Evolutionary conservation across 129 eudicot genomes (phyloP).

Genomic region (Smallanthus sonchifolius): DNA sequence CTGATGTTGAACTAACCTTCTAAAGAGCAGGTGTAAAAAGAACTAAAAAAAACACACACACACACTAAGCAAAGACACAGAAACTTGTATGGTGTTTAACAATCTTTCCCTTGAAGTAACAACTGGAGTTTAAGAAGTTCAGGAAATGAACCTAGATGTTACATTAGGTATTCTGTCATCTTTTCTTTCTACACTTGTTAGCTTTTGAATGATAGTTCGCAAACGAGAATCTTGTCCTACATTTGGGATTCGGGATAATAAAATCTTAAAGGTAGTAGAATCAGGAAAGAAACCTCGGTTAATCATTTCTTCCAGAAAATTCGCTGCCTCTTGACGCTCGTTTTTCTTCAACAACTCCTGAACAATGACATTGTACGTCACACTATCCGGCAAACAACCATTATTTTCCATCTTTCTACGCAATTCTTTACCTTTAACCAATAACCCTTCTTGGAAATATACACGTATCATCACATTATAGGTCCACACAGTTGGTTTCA

Average conservation of each 20-base stretch:
- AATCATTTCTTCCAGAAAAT: constrained; percentile 19
- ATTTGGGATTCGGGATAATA: background rate
- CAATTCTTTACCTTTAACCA: constrained; percentile 12
- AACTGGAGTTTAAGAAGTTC: background rate
- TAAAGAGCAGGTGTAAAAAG: background rate
- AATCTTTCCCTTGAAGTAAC: background rate
- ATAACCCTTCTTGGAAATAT: constrained; percentile 8
- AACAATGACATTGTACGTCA: constrained; percentile 17
- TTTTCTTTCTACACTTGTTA: constrained; percentile 1
- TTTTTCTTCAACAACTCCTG: constrained; percentile 15
- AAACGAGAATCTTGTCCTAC: constrained; percentile 12
- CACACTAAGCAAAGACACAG: background rate
- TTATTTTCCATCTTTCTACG: constrained; percentile 11
- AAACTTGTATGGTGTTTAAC: background rate
- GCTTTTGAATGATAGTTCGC: constrained; percentile 4
- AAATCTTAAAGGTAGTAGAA: constrained; percentile 15
- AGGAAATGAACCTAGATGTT: background rate
- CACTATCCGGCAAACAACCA: constrained; percentile 19
- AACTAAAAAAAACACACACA: background rate
- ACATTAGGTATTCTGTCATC: background rate
- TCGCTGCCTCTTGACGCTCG: constrained; percentile 2
- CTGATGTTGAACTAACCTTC: background rate
- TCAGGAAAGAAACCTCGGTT: constrained; percentile 17
- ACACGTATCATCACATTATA: constrained; percentile 22
- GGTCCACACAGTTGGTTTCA: constrained; percentile 18